Percentiles rank a stretch among this genome's conserved stretches.
Evolutionary conservation across 169 alveolate genomes (phyloP).

Genomic region (Eimeria zaria): DNA sequence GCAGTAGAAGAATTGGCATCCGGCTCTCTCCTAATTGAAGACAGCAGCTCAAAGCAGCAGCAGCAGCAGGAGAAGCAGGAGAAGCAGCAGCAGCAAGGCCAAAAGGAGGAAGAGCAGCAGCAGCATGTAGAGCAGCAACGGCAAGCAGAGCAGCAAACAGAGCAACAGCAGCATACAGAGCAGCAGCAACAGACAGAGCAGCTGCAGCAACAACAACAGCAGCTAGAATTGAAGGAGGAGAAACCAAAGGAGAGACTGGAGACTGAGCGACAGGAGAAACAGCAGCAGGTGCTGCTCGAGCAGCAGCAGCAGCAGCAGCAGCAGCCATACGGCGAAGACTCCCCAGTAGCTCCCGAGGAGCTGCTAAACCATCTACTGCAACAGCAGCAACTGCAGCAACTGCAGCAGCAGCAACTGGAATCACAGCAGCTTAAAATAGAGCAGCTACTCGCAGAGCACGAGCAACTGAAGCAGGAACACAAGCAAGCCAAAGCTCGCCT

Average conservation of each 20-base stretch:
- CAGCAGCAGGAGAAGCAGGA: no score
- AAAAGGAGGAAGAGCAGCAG: not conserved
- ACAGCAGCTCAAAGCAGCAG: not conserved
- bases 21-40: not conserved
- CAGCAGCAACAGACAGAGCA: not conserved
- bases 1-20: not conserved
- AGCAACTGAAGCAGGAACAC: slow-evolving; percentile 35
- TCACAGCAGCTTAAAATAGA: slow-evolving; percentile 34
- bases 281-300: slow-evolving; percentile 3
- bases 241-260: not conserved
- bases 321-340: not conserved
- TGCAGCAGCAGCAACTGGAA: slow-evolving; percentile 54
- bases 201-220: slow-evolving; percentile 18
- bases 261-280: not conserved
- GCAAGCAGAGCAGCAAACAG: not conserved
- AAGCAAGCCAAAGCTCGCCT: slow-evolving; percentile 5
- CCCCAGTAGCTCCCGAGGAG: not conserved
- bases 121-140: not conserved
- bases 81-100: slow-evolving; percentile 15
- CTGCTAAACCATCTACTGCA: slow-evolving; percentile 36
- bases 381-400: slow-evolving; percentile 32
- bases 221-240: not conserved
- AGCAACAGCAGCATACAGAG: not conserved
- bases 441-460: slow-evolving; percentile 38
- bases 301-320: slow-evolving; percentile 33